A percentile compares a stretch with the other conserved stretches of the same genome.
phyloP scores from a whole-genome alignment of 192 early-diverging fungal genomes.

The Mortierella alpina region DNA sequence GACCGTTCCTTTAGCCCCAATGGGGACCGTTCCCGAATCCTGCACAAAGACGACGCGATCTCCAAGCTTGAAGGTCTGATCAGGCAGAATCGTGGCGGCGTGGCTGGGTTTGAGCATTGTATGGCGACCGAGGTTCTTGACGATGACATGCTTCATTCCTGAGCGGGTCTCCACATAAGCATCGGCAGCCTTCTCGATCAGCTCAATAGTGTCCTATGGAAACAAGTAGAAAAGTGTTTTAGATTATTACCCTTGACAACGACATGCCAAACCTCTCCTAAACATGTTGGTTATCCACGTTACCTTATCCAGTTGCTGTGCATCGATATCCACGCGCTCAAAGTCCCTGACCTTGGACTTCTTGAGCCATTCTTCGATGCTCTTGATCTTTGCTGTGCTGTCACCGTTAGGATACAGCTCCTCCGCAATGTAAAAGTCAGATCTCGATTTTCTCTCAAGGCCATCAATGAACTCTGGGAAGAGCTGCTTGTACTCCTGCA shows the following conservation, averaged over 20 bases:
- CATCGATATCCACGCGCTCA: slow-evolving; percentile 69
- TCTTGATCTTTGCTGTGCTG: slow-evolving; percentile 58
- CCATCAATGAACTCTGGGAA: slow-evolving; percentile 66
- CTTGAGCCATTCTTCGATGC: slow-evolving; percentile 76
- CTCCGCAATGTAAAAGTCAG: slow-evolving; percentile 68
- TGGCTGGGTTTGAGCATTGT: slow-evolving; percentile 86
- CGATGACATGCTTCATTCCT: slow-evolving; percentile 55
- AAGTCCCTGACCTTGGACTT: slow-evolving; percentile 70
- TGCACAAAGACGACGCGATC: slow-evolving; percentile 85
- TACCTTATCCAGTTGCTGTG: slow-evolving; percentile 75
- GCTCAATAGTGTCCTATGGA: slow-evolving; percentile 62
- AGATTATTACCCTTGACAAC: background rate
- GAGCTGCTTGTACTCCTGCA: slow-evolving; percentile 73
- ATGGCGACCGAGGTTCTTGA: slow-evolving; percentile 63
- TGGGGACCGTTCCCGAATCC: slow-evolving; percentile 78
- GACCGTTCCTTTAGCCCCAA: slow-evolving; percentile 86
- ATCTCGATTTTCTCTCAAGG: slow-evolving; percentile 54
- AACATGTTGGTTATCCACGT: background rate
- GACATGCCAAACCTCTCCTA: background rate
- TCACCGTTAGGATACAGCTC: slow-evolving; percentile 68
- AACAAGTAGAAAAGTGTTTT: slow-evolving; percentile 1
- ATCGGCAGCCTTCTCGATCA: slow-evolving; percentile 69
- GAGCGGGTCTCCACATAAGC: slow-evolving; percentile 53
- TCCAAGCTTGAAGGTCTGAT: slow-evolving; percentile 86
- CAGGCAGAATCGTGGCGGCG: slow-evolving; percentile 72